phyloP scores from a whole-genome alignment of 768 basidiomycete species.

The Suillus alpinus region DNA sequence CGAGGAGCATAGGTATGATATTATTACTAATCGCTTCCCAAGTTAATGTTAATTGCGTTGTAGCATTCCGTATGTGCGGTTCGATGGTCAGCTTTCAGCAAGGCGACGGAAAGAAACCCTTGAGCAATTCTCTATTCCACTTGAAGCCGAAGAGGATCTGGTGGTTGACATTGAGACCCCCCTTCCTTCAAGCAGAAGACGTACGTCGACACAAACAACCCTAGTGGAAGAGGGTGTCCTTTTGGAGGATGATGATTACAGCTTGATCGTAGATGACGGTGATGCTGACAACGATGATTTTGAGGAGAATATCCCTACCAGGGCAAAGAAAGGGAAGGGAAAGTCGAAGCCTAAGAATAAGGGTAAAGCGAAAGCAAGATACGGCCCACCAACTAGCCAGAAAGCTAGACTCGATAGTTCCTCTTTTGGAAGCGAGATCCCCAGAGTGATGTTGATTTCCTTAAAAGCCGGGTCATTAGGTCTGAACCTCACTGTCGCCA shows the following conservation, averaged over 20 bases:
- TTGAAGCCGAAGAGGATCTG: slow-evolving; percentile 35
- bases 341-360: slow-evolving; percentile 41
- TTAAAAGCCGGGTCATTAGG: slow-evolving; percentile 86
- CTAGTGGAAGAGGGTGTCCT: slow-evolving; percentile 12
- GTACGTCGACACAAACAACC: slow-evolving; percentile 4
- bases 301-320: slow-evolving; percentile 28
- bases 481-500: slow-evolving; percentile 84
- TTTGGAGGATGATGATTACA: slow-evolving; percentile 30
- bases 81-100: slow-evolving; percentile 86
- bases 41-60: slow-evolving; percentile 4
- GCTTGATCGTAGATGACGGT: slow-evolving; percentile 30
- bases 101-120: slow-evolving; percentile 76
- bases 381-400: slow-evolving; percentile 4
- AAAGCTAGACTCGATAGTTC: slow-evolving; percentile 19
- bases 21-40: background rate
- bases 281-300: slow-evolving; percentile 25
- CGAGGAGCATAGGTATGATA: slow-evolving; percentile 55
- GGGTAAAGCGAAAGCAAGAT: slow-evolving; percentile 34
- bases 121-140: slow-evolving; percentile 66
- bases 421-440: slow-evolving; percentile 42
- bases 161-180: slow-evolving; percentile 15
- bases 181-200: slow-evolving; percentile 11
- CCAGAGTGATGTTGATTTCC: slow-evolving; percentile 83
- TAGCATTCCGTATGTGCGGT: slow-evolving; percentile 75
- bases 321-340: slow-evolving; percentile 25